phyloP scores from a whole-genome alignment of 495 filamentous ascomycete species.

The Opeltia flavorubescens region DNA sequence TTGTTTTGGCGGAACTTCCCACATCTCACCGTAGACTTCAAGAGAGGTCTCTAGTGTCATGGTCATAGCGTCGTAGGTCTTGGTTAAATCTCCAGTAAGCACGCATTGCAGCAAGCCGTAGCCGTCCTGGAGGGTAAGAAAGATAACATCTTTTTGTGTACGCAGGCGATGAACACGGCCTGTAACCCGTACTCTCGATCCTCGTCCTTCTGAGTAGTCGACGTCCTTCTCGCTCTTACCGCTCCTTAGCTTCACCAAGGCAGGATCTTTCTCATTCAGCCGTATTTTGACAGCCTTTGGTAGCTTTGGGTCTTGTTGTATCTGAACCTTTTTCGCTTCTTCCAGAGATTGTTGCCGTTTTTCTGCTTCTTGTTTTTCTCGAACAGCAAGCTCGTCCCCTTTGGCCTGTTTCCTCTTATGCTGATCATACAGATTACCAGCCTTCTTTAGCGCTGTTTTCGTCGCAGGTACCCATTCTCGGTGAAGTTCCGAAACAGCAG shows the following conservation, averaged over 20 bases:
- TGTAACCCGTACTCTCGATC: constrained; percentile 67
- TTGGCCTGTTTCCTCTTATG: constrained; percentile 68
- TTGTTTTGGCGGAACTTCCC: constrained; percentile 61
- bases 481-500: constrained; percentile 38
- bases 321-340: constrained; percentile 74
- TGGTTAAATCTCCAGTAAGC: constrained; percentile 67
- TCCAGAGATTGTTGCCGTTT: constrained; percentile 54
- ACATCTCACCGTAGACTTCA: constrained; percentile 78
- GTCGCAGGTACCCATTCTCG: constrained; percentile 67
- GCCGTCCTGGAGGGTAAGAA: constrained; percentile 77
- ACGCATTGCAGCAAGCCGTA: constrained; percentile 86
- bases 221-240: constrained; percentile 20
- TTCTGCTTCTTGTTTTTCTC: constrained; percentile 59
- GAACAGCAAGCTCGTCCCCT: constrained; percentile 49
- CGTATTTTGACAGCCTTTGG: constrained; percentile 65
- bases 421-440: constrained; percentile 51
- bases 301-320: constrained; percentile 67
- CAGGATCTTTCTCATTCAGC: constrained; percentile 48
- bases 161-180: constrained; percentile 79
- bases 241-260: constrained; percentile 47
- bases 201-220: constrained; percentile 14
- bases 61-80: constrained; percentile 82
- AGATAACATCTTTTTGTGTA: constrained; percentile 74
- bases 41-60: constrained; percentile 85
- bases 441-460: constrained; percentile 75